Conservation (phyloP, 2,329 filamentous ascomycete species). For the Mycosphaerella arachidis region DNA sequence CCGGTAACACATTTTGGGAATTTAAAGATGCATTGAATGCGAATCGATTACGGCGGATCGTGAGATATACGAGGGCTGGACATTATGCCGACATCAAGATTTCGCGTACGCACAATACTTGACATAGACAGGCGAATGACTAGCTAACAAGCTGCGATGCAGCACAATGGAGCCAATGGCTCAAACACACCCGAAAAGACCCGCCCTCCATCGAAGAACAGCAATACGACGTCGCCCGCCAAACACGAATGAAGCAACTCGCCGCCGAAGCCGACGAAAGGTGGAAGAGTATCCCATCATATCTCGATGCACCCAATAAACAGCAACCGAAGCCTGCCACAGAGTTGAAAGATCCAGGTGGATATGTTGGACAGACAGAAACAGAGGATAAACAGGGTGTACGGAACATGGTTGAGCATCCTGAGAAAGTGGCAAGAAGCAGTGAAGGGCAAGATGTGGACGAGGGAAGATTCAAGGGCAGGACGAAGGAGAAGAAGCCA, state of each 20-base stretch:
- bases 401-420: slow-evolving; percentile 29
- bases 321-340: slow-evolving; percentile 47
- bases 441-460: slow-evolving; percentile 27
- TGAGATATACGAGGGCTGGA: slow-evolving; percentile 47
- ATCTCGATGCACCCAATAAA: slow-evolving; percentile 52
- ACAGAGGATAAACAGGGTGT: slow-evolving; percentile 30
- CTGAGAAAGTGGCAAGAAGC: slow-evolving; percentile 31
- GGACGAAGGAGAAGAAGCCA: slow-evolving; percentile 21
- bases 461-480: slow-evolving; percentile 31
- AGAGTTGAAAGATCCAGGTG: slow-evolving; percentile 40
- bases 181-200: slow-evolving; percentile 55
- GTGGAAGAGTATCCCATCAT: slow-evolving; percentile 57
- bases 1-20: slow-evolving; percentile 64
- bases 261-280: slow-evolving; percentile 57
- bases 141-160: neutral
- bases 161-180: slow-evolving; percentile 67
- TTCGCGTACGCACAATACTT: slow-evolving; percentile 42
- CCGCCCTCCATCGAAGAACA: slow-evolving; percentile 58
- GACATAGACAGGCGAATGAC: neutral
- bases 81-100: slow-evolving; percentile 59
- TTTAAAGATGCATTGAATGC: slow-evolving; percentile 56
- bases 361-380: slow-evolving; percentile 33
- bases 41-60: slow-evolving; percentile 54
- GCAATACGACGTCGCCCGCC: slow-evolving; percentile 52
- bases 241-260: slow-evolving; percentile 55